These are phyloP conservation scores for Diophrys appendiculata DNA, from an alignment of 73 alveolate species.

Conservation along the genomic window DNA sequence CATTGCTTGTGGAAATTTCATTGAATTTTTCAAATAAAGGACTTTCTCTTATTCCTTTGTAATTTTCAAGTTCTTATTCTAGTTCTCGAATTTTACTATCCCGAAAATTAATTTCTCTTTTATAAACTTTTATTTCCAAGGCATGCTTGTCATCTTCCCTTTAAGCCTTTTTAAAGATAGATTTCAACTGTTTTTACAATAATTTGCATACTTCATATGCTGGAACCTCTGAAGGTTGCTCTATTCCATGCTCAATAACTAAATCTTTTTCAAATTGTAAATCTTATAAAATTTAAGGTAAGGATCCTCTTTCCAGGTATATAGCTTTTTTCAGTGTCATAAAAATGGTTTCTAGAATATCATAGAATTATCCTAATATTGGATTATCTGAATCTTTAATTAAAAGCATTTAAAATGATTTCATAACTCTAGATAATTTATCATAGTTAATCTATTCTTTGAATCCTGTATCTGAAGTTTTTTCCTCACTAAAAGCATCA, in stretches of 20 bases:
- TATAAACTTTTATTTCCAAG: neutral
- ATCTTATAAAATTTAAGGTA: neutral
- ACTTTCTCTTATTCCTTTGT: neutral
- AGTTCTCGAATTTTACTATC: neutral
- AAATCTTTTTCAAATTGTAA: neutral
- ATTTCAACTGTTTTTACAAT: too few species aligned
- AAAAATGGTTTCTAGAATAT: neutral
- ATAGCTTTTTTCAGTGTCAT: neutral
- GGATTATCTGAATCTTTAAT: neutral
- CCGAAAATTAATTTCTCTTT: neutral
- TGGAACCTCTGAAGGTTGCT: neutral
- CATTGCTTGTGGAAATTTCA: neutral
- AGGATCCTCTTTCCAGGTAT: neutral
- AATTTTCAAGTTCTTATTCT: neutral
- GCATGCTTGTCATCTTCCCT: neutral
- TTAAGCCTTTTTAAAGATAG: neutral
- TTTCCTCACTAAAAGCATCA: too few species aligned
- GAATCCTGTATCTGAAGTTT: too few species aligned
- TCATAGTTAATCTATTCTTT: too few species aligned
- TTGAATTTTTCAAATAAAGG: neutral
- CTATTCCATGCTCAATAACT: neutral
- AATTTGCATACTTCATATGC: neutral
- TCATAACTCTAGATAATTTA: too few species aligned
- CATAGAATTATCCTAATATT: neutral
- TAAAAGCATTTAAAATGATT: too few species aligned